phyloP scores from a whole-genome alignment of 2,329 filamentous ascomycete species.

The Penicillium decumbens region DNA sequence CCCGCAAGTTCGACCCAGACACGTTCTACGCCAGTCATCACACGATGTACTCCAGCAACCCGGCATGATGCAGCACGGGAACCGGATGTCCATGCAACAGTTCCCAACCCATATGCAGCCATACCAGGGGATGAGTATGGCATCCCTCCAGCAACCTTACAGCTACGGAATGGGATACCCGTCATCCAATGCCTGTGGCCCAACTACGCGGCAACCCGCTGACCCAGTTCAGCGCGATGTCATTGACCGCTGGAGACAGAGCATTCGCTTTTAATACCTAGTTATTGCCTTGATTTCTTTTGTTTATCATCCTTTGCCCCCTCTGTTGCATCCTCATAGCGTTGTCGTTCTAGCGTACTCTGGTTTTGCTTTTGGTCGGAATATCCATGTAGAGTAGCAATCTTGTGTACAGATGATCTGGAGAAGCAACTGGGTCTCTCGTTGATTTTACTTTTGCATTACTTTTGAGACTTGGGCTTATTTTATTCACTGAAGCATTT shows the following conservation, averaged over 20 bases:
- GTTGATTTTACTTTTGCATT: background rate
- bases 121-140: constrained; percentile 9
- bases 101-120: constrained; percentile 22
- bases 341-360: constrained; percentile 14
- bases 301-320: constrained; percentile 2
- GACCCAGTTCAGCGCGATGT: constrained; percentile 51
- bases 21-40: constrained; percentile 27
- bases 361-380: constrained; percentile 4
- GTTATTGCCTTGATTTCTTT: constrained; percentile 1
- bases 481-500: background rate
- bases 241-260: constrained; percentile 58
- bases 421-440: background rate
- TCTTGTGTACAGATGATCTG: constrained; percentile 11
- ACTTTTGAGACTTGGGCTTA: background rate
- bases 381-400: constrained; percentile 21
- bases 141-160: constrained; percentile 17
- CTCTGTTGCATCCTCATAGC: constrained; percentile 15
- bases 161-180: constrained; percentile 26
- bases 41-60: constrained; percentile 19
- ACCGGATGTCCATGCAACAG: constrained; percentile 32
- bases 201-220: constrained; percentile 35
- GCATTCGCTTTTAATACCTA: constrained; percentile 26
- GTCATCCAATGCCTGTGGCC: constrained; percentile 22
- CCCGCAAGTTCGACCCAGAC: constrained; percentile 52
- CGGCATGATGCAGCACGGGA: constrained; percentile 16